These are phyloP conservation scores for Dichomitus squalens DNA, from an alignment of 1,284 basidiomycete genomes.

Conservation along the genomic window DNA sequence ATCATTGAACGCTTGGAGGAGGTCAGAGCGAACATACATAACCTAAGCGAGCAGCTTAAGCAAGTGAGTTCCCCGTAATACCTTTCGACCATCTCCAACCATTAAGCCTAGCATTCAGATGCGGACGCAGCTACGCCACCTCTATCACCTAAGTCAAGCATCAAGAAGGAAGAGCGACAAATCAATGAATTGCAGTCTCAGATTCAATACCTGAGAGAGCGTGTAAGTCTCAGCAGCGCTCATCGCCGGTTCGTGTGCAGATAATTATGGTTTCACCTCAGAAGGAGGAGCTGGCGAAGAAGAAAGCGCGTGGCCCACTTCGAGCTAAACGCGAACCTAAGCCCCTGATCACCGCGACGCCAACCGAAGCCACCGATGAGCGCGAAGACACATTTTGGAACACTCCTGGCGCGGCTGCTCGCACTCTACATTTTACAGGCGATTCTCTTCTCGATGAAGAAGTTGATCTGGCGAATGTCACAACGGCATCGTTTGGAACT, in stretches of 20 bases:
- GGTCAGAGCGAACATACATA: conserved; percentile 54
- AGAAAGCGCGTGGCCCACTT: conserved; percentile 20
- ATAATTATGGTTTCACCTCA: conserved; percentile 24
- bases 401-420: conserved; percentile 55
- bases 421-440: conserved; percentile 61
- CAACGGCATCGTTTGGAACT: conserved; percentile 47
- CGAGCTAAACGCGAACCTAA: conserved; percentile 21
- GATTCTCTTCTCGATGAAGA: conserved; percentile 63
- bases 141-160: conserved; percentile 43
- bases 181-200: conserved; percentile 56
- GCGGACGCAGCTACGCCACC: conserved; percentile 39
- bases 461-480: conserved; percentile 52
- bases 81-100: conserved; percentile 17
- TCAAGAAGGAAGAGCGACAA: conserved; percentile 58
- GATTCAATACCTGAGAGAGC: conserved; percentile 54
- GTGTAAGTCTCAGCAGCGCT: conserved; percentile 35
- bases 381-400: conserved; percentile 63
- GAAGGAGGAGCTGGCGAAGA: conserved; percentile 46
- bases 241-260: background rate
- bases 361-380: conserved; percentile 30
- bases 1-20: conserved; percentile 57
- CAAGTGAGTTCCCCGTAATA: conserved; percentile 46
- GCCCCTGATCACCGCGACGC: conserved; percentile 19
- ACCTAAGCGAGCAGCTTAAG: conserved; percentile 49
- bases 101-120: conserved; percentile 34